Percentiles rank a stretch among this genome's conserved stretches.
Conservation (phyloP, 495 filamentous ascomycete genomes). For the Neurospora intermedia region DNA sequence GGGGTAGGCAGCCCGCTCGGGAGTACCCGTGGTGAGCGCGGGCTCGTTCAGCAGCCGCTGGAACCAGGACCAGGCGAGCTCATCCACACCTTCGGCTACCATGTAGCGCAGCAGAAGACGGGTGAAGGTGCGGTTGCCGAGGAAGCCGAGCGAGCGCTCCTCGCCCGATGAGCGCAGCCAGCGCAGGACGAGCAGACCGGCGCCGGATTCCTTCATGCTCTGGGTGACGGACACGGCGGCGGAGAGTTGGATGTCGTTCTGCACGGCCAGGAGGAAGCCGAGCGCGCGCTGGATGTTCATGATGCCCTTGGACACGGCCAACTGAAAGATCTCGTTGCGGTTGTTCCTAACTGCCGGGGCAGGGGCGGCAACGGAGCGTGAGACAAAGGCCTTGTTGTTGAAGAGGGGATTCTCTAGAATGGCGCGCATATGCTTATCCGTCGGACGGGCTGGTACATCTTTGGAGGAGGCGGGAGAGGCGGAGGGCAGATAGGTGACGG, state of each 20-base stretch:
- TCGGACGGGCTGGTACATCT: conserved; percentile 13
- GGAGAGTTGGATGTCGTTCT: conserved; percentile 18
- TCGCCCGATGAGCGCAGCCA: conserved; percentile 43
- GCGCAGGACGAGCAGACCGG: conserved; percentile 32
- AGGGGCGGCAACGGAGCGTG: neutral
- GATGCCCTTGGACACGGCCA: conserved; percentile 30
- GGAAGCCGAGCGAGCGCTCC: conserved; percentile 26
- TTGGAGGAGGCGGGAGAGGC: neutral
- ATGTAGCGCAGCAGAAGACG: conserved; percentile 33
- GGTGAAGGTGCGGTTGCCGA: conserved; percentile 21
- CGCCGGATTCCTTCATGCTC: conserved; percentile 27
- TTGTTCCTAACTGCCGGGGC: neutral
- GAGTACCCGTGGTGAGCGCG: neutral
- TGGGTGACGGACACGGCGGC: conserved; percentile 14
- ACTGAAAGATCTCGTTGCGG: conserved; percentile 26
- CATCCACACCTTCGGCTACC: conserved; percentile 38
- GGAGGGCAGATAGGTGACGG: conserved; percentile 14
- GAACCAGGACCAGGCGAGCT: conserved; percentile 34
- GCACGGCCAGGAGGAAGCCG: conserved; percentile 29
- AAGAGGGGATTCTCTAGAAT: conserved; percentile 67
- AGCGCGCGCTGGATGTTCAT: conserved; percentile 33
- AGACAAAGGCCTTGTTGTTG: conserved; percentile 1
- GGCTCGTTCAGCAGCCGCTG: conserved; percentile 15
- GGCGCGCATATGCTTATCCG: conserved; percentile 48
- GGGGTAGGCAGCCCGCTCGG: conserved; percentile 2